phyloP scores from a whole-genome alignment of 2,329 filamentous ascomycete genomes.

The Calonectria pseudoreteaudii region DNA sequence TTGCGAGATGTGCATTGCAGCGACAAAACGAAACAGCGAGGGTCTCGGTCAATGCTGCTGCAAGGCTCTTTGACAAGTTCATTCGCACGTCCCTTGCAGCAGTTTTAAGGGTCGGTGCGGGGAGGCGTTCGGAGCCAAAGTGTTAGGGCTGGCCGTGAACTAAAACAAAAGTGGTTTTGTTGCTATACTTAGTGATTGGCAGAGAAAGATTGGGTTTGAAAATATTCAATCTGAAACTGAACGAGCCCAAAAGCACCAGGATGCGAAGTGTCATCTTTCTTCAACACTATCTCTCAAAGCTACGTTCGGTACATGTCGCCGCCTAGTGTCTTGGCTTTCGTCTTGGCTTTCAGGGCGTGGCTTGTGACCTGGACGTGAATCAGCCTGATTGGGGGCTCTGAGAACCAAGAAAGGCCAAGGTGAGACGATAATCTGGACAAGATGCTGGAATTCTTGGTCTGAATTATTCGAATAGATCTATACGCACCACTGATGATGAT shows the following conservation, averaged over 20 bases:
- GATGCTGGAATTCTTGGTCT: conserved; percentile 25
- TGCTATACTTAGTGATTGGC: background rate
- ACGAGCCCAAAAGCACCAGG: too few species aligned
- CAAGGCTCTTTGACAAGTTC: conserved; percentile 5
- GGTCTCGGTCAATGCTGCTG: conserved; percentile 1
- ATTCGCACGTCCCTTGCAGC: too few species aligned
- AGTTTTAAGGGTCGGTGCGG: conserved; percentile 25
- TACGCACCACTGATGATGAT: conserved; percentile 29
- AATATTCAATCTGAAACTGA: background rate
- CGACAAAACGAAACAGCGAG: conserved; percentile 18
- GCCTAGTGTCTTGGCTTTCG: conserved; percentile 37
- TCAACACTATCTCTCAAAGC: conserved; percentile 31
- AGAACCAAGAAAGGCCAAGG: conserved; percentile 21
- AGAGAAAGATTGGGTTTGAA: background rate
- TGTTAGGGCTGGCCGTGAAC: background rate
- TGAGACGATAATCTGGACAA: too few species aligned
- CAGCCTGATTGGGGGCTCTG: conserved; percentile 42
- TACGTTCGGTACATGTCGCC: conserved; percentile 39
- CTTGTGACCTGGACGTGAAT: conserved; percentile 42
- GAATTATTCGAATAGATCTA: conserved; percentile 7
- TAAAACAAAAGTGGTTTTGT: background rate
- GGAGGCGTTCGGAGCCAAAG: conserved; percentile 18
- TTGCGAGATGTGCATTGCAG: conserved; percentile 23
- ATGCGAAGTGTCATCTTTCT: background rate
- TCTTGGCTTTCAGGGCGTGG: conserved; percentile 19